phyloP scores from a whole-genome alignment of 2,329 filamentous ascomycete species.

The Aureobasidium sp. region DNA sequence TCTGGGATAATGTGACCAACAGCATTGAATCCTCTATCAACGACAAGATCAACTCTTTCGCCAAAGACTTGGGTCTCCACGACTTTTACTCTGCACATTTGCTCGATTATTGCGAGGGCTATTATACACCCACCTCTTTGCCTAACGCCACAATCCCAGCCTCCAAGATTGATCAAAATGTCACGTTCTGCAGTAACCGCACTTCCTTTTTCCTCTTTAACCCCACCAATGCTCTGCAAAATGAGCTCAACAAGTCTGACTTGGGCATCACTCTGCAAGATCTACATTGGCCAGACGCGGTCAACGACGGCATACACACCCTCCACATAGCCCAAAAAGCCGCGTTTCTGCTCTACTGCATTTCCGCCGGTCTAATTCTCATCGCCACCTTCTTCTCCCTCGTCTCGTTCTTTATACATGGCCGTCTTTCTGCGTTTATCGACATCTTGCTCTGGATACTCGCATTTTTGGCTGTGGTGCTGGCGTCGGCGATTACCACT shows the following conservation, averaged over 20 bases:
- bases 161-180: slow-evolving; percentile 40
- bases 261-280: slow-evolving; percentile 42
- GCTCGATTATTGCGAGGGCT: slow-evolving; percentile 50
- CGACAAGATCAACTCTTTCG: slow-evolving; percentile 34
- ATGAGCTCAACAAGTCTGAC: slow-evolving; percentile 37
- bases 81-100: slow-evolving; percentile 56
- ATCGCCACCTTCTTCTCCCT: slow-evolving; percentile 41
- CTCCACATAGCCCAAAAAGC: slow-evolving; percentile 43
- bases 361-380: slow-evolving; percentile 47
- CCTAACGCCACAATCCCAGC: slow-evolving; percentile 34
- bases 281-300: slow-evolving; percentile 48
- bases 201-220: slow-evolving; percentile 51
- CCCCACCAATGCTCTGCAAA: slow-evolving; percentile 42
- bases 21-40: slow-evolving; percentile 34
- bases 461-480: slow-evolving; percentile 54
- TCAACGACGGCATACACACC: slow-evolving; percentile 45
- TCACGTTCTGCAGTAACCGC: slow-evolving; percentile 47
- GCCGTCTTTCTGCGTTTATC: slow-evolving; percentile 39
- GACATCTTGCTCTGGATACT: slow-evolving; percentile 44
- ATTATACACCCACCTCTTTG: slow-evolving; percentile 35
- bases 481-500: slow-evolving; percentile 66
- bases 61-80: slow-evolving; percentile 44
- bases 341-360: slow-evolving; percentile 52
- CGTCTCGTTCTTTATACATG: slow-evolving; percentile 37
- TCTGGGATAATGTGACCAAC: slow-evolving; percentile 27